These are phyloP conservation scores for Quercus tomentella DNA, from an alignment of 331 rosid species.

Conservation along the genomic window DNA sequence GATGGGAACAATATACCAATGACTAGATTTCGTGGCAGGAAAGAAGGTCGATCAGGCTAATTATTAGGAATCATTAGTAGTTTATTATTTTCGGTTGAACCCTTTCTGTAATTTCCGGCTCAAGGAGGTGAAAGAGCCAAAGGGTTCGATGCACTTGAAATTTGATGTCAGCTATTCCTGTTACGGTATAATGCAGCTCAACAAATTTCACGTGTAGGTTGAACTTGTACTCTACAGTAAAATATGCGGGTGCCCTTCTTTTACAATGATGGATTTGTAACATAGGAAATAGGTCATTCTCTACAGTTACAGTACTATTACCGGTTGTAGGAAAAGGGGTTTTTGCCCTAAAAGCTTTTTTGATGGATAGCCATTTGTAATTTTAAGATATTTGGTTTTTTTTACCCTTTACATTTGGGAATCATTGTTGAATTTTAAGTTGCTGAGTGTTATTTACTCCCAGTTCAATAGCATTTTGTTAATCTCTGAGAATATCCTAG, in stretches of 20 bases:
- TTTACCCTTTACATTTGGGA: background rate
- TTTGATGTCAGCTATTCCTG: background rate
- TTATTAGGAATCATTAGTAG: conserved; percentile 17
- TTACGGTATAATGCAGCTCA: conserved; percentile 5
- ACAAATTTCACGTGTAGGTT: background rate
- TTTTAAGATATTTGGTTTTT: background rate
- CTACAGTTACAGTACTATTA: background rate
- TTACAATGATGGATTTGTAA: conserved; percentile 12
- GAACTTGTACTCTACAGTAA: background rate
- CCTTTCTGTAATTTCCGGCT: conserved; percentile 13
- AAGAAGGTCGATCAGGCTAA: conserved; percentile 63
- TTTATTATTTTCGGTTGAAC: conserved; percentile 25
- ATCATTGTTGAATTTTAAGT: background rate
- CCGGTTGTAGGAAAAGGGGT: background rate
- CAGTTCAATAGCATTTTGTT: too few species aligned
- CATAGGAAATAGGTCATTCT: conserved; percentile 1
- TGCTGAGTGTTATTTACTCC: too few species aligned
- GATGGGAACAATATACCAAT: conserved; percentile 36
- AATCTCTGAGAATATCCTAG: too few species aligned
- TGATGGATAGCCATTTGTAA: conserved; percentile 5
- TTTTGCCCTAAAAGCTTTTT: background rate
- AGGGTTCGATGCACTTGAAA: conserved; percentile 22
- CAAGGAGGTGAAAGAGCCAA: conserved; percentile 9
- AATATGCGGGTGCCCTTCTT: background rate
- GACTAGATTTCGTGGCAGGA: conserved; percentile 63